phyloP scores from a whole-genome alignment of 495 filamentous ascomycete species.

The Talaromyces ruber region DNA sequence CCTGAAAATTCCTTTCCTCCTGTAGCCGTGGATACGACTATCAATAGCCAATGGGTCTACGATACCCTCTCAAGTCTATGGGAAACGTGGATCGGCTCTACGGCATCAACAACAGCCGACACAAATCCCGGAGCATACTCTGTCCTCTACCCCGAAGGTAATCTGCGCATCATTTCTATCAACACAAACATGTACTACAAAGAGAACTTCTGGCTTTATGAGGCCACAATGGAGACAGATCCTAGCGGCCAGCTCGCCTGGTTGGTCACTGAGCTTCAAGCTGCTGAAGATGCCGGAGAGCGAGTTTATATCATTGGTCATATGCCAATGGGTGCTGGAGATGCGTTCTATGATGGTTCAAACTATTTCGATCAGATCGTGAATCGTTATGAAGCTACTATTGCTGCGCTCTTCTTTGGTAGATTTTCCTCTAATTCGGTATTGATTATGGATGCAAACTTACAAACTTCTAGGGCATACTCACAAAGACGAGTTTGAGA shows the following conservation, averaged over 20 bases:
- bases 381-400: constrained; percentile 40
- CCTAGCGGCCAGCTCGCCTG: constrained; percentile 39
- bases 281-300: constrained; percentile 39
- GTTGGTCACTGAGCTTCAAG: constrained; percentile 41
- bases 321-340: constrained; percentile 36
- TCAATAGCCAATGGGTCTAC: constrained; percentile 43
- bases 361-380: constrained; percentile 48
- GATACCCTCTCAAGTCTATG: constrained; percentile 37
- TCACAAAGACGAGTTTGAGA: constrained; percentile 46
- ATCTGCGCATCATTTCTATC: constrained; percentile 47
- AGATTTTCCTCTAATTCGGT: background rate
- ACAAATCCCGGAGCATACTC: constrained; percentile 43
- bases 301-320: constrained; percentile 48
- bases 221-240: constrained; percentile 38
- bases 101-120: constrained; percentile 21
- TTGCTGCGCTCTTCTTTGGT: constrained; percentile 47
- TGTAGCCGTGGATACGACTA: constrained; percentile 16
- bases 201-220: constrained; percentile 45
- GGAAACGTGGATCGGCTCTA: constrained; percentile 31
- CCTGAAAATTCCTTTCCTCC: constrained; percentile 45
- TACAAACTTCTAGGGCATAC: constrained; percentile 32
- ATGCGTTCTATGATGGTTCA: constrained; percentile 43
- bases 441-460: background rate
- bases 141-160: constrained; percentile 25
- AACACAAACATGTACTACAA: constrained; percentile 52